Evolutionary conservation across 306 rosid genomes (phyloP).

Genomic region (Quercus cerris): DNA sequence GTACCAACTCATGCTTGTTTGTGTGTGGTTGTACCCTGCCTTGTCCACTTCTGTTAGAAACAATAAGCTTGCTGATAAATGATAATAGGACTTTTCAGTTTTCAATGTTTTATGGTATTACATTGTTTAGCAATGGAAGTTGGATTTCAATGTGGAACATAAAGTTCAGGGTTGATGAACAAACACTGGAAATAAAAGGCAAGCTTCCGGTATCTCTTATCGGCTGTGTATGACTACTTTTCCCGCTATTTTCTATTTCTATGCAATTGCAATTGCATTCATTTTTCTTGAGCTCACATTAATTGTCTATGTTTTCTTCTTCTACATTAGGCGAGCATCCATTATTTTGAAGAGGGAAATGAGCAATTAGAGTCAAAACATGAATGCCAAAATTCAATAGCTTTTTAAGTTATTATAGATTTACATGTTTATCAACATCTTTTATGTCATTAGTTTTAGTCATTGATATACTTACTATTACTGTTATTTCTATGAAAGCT

Average conservation of each 20-base stretch:
- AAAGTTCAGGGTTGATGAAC: conserved; percentile 70
- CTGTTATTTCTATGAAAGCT: neutral
- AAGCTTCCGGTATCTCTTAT: conserved; percentile 34
- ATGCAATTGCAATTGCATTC: neutral
- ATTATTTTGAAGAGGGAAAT: conserved; percentile 96
- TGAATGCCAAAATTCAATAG: too few relatives aligned
- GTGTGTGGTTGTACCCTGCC: neutral
- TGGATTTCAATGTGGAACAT: conserved; percentile 89
- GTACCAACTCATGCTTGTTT: neutral
- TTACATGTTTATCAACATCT: conserved; percentile 8
- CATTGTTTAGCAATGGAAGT: conserved; percentile 52
- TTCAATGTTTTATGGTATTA: conserved; percentile 9
- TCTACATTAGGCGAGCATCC: conserved; percentile 76
- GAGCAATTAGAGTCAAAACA: conserved; percentile 81
- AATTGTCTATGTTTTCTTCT: conserved; percentile 5
- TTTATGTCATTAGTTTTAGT: neutral
- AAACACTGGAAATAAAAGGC: neutral
- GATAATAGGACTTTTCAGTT: neutral
- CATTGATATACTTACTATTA: neutral
- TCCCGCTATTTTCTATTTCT: neutral
- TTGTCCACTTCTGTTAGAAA: neutral
- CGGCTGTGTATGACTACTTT: neutral
- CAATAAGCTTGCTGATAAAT: neutral
- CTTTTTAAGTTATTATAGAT: conserved; percentile 9
- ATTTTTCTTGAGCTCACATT: neutral